Base-by-base conservation (phyloP, 2,329 filamentous ascomycete genomes). In the Colletotrichum chlorophyti region DNA sequence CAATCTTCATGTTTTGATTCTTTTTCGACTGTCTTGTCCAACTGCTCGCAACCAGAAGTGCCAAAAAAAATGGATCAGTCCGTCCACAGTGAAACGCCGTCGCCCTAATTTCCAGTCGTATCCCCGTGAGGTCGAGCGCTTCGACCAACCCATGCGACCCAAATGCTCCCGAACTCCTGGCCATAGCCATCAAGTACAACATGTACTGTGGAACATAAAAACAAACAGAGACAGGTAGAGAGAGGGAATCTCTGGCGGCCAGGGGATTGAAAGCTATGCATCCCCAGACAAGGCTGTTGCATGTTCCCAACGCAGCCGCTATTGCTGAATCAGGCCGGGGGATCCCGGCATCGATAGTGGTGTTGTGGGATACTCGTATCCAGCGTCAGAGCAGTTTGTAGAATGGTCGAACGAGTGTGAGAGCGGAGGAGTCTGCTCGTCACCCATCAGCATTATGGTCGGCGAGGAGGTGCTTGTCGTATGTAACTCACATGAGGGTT, bases 271-370 rank as follows among this genome's bases (percentile, higher is more conserved):
- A 32, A 15, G 29, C 49, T 10, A 35, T n/a, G 42, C 34, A 15
- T 29, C 31, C 10, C 5, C 11, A 27, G 14, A 35, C 27, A 34
- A 40, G 40, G 24, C 12, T 45, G 12, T 14, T 21, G 23, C 14
- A 37, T 24, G 5, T 15, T 37, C 23, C 26, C 29, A 14, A n/a
- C 9, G 4, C 5, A 8, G 8, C 15, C 5, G n/a, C 46, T 42
- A 66, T 37, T 70, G 68, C 10, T 69, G 71, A 11, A 80, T 72
- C 69, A 83, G 74, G 65, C 81, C 81, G 38, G 89, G 89, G 40
- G 88, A 90, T 42, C 81, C 82, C 27, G 88, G 87, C 84, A 91
- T 87, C n/a, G 88, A 91, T 63, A 89, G 76, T 60, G 89, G 89
- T 50, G 89, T 91, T 38, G 83, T 84, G 32, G 88, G 89, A 74